Evolutionary conservation across 2,329 filamentous ascomycete genomes (phyloP).

Genomic region (Pestalotiopsis sp.): DNA sequence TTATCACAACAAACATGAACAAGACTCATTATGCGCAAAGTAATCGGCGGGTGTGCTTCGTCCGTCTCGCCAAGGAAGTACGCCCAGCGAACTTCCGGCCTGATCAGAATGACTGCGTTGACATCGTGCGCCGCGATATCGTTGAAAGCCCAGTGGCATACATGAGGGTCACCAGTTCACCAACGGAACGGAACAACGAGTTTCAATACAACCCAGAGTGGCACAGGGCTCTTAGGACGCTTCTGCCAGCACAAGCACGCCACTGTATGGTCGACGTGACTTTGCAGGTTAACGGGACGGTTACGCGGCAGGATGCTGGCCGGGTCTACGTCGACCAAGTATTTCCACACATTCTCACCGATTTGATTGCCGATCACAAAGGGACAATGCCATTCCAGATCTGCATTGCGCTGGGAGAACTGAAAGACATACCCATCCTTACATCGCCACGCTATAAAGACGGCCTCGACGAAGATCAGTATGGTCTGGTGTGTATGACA

Average conservation of each 20-base stretch:
- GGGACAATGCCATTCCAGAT: background rate
- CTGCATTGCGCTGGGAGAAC: background rate
- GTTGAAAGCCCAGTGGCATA: background rate
- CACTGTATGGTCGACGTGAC: background rate
- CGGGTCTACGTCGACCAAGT: background rate
- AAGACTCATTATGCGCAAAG: background rate
- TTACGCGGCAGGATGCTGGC: background rate
- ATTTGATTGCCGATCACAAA: background rate
- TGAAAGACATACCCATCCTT: background rate
- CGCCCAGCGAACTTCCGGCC: background rate
- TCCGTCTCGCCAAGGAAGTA: constrained; percentile 1
- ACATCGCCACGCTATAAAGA: background rate
- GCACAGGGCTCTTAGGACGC: background rate
- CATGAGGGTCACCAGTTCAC: background rate
- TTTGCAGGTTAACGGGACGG: background rate
- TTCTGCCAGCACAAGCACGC: background rate
- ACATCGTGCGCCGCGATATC: background rate
- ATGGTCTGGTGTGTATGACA: background rate
- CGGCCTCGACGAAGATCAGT: background rate
- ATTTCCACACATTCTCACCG: background rate
- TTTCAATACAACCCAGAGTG: background rate
- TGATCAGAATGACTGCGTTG: background rate
- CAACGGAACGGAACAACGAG: background rate
- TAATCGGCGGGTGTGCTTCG: constrained; percentile 5
- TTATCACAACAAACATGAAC: constrained; percentile 4